A percentile compares a stretch with the other conserved stretches of the same genome.
These are phyloP conservation scores for Cryptococcus wingfieldii DNA, from an alignment of 1,284 basidiomycete genomes.

Conservation along the genomic window DNA sequence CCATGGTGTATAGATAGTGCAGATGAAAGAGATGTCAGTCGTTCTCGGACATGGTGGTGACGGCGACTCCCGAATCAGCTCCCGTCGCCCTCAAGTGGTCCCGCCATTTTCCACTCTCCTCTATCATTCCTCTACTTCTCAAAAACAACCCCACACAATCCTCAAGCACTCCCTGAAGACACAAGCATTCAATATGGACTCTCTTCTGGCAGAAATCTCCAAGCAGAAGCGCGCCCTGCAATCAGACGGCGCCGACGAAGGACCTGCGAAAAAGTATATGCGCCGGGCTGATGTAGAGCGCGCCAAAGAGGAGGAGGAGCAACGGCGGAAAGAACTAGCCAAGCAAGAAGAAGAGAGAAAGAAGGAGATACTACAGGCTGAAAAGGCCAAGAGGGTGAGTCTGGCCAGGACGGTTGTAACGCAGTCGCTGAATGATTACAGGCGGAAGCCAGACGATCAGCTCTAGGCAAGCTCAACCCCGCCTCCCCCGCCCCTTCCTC, in stretches of 20 bases:
- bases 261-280: conserved; percentile 66
- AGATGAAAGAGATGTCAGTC: too few relatives aligned
- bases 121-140: background rate
- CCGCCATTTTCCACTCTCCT: background rate
- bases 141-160: background rate
- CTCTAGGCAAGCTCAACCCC: conserved; percentile 22
- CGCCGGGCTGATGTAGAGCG: conserved; percentile 65
- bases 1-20: conserved; percentile 54
- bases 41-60: too few relatives aligned
- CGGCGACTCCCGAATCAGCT: background rate
- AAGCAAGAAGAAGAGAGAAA: conserved; percentile 45
- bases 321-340: conserved; percentile 49
- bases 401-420: conserved; percentile 19
- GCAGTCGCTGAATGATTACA: conserved; percentile 13
- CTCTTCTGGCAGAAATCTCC: conserved; percentile 65
- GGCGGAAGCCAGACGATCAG: conserved; percentile 16
- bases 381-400: conserved; percentile 44
- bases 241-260: background rate
- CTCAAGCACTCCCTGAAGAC: background rate
- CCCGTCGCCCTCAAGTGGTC: background rate
- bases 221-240: conserved; percentile 70
- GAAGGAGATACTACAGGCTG: conserved; percentile 27
- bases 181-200: conserved; percentile 34
- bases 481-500: conserved; percentile 19
- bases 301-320: conserved; percentile 64